Base-by-base conservation (phyloP, 108 stramenopile genomes). In the Cyclotella kingstonii region DNA sequence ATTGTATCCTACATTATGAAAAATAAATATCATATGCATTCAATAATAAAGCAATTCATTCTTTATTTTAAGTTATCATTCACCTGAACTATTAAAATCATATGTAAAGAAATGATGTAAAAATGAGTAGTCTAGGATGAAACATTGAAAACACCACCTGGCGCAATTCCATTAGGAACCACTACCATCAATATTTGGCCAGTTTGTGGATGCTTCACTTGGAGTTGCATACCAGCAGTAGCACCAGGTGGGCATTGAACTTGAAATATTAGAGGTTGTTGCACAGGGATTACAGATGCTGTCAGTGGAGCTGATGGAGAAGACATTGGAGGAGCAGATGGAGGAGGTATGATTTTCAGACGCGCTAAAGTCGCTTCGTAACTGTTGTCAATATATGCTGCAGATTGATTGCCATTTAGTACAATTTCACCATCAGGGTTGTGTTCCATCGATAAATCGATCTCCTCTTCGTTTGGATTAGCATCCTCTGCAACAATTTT, bases 191-290 rank as follows among this genome's bases (percentile, higher is more conserved):
- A 34, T 36, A 60, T 50, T 25, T 83, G 74, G 2, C 80, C 77
- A 7, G 80, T 85, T n/a, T 60, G 40, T 21, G 87, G 87, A 68
- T 88, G 69, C 34, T 63, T 45, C 7, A 88, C 62, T 51, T 79
- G 76, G 21, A 88, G 33, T 33, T 81, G 83, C 84, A 73, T 67
- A 22, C 87, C 87, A 27, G 84, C 54, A 21, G 57, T 51, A n/a
- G 76, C 58, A 41, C 76, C 80, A 2, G 73, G 67, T n/a, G 83
- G 87, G 15, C 70, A 77, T 49, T 83, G 74, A 6, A 86, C 81
- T 15, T 81, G 76, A 64, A 82, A 76, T 21, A 71, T 67, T 39
- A 56, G 52, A 17, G 68, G 68, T 26, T 51, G 66, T 28, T 45
- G 39, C 1, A 18, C 34, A 35, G 68, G 52, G 5, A 71, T 63